These are phyloP conservation scores for Scheffersomyces lignicola DNA, from an alignment of 1,139 yeast genomes.

Conservation along the genomic window DNA sequence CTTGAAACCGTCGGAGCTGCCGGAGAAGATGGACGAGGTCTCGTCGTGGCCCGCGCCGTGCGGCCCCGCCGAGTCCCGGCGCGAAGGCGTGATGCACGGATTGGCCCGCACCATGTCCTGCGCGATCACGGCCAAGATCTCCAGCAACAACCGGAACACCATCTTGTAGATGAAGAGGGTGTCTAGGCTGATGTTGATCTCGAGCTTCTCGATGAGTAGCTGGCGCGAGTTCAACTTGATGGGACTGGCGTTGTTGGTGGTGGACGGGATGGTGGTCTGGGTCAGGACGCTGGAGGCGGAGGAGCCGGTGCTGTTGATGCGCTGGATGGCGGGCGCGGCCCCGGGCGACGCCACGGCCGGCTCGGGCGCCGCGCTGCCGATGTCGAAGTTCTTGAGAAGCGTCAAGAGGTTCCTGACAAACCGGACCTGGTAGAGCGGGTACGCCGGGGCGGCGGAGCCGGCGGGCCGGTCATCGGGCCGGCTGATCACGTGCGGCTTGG, in stretches of 20 bases:
- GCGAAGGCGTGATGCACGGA: too few relatives aligned
- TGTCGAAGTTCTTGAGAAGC: conserved; percentile 44
- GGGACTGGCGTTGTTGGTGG: conserved; percentile 27
- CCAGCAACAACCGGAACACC: conserved; percentile 31
- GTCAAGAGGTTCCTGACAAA: conserved; percentile 36
- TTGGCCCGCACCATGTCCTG: conserved; percentile 14
- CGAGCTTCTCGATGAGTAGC: conserved; percentile 45
- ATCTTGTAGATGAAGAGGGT: conserved; percentile 41
- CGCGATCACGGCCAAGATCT: conserved; percentile 27
- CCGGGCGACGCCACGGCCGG: neutral
- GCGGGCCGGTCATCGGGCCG: conserved; percentile 1
- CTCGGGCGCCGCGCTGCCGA: conserved; percentile 22
- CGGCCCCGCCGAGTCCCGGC: conserved; percentile 10
- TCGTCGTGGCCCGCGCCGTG: conserved; percentile 13
- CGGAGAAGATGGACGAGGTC: conserved; percentile 38
- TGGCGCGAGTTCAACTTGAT: conserved; percentile 44
- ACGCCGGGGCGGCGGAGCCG: neutral
- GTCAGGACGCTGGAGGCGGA: neutral
- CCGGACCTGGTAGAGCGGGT: conserved; percentile 33
- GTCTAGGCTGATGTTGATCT: conserved; percentile 44
- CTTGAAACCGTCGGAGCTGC: conserved; percentile 18
- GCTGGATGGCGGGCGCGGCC: neutral
- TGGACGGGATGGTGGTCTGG: conserved; percentile 1
- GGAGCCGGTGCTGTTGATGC: neutral
- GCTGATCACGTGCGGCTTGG: conserved; percentile 5